Evolutionary conservation across 305 asterid species (phyloP), one percentile per base, ranked within the genome.

Genomic region (Fraxinus latifolia): DNA sequence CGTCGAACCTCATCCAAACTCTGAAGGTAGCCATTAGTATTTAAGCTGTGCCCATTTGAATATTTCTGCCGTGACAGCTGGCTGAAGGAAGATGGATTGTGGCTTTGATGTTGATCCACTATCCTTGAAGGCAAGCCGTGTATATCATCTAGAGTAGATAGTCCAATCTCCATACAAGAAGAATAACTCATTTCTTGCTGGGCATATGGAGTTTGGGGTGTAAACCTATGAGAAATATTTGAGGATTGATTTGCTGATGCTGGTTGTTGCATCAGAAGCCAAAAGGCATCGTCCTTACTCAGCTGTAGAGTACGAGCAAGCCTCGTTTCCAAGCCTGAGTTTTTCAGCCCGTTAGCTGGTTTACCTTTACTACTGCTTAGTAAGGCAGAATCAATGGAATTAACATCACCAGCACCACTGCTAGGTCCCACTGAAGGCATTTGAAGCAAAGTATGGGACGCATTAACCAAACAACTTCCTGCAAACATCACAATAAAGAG

Each of bases 221-320:
- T 23, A 70, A 81, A 89, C 73, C 82, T 42, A 82, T 90, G 95
- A 81, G 93, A 85, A 77, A 81, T 80, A 42, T 88, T 90, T 0
- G 91, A 77, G 80, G 85, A 88, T 72, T 88, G 93, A 50, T 85
- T 85, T 77, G 86, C 62, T 34, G 89, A 73, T 31, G 88, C 78
- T 21, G 89, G 82, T 72, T 88, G 95, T 34, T 90, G 94, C 95
- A 93, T 87, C 87, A 86, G 81, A 85, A 79, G 90, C 97, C 96
- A 93, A 74, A 89, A 90, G 1, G 91, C 86, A 80, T 95, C 93
- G 0, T 92, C 93, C 27, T 90, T 91, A 17, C 85, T 87, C 77
- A 83, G 79, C 74, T 87, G 88, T 68, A 86, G 88, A 31, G 84
- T 65, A 71, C 81, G 78, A 34, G 82, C 67, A 25, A 87, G 85